Evolutionary conservation across 2,329 filamentous ascomycete species (phyloP), one percentile per base, ranked within the genome.

Genomic region (Proliferodiscus dingleyae): DNA sequence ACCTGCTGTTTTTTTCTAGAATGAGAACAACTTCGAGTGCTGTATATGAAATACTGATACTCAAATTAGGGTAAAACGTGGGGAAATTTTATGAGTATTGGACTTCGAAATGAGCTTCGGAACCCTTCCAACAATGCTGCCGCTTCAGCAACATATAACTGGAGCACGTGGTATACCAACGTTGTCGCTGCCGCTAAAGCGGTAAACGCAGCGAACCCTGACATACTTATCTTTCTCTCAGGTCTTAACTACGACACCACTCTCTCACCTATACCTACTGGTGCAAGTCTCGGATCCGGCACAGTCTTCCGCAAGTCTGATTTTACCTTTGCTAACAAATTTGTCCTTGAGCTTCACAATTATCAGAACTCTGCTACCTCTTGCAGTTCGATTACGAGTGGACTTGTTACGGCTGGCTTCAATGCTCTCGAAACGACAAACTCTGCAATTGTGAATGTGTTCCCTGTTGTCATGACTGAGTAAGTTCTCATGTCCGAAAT

Each of bases 281-380:
- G 59, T 5, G 54, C 56, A 0, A 61, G 63, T 36, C 61, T 70
- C 6, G 63, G 65, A 16, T 58, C 61, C 13, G 61, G 61, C n/a
- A 61, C 61, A 11, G 59, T 49, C 5, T 72, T 72, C 55, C 49
- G 50, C 2, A 58, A 64, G 4, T 40, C 50, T 1, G 56, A 63
- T 38, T 71, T 69, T 52, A 44, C 49, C 4, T 72, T 66, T 47
- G 54, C 58, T 0, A 57, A 72, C 44, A 71, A 72, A 45, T 57
- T 72, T 2, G 69, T 70, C 2, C 64, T 72, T 5, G 71, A 74
- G 45, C 51, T 74, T 5, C 70, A 74, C 59, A 71, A 71, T 47
- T 73, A 74, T 54, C 62, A 68, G 13, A 68, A 64, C 41, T 55
- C 54, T 0, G 60, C 65, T 0, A 67, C 61, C 0, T 61, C 60